phyloP scores from a whole-genome alignment of 441 rosid species.

The Omphalea diandra region DNA sequence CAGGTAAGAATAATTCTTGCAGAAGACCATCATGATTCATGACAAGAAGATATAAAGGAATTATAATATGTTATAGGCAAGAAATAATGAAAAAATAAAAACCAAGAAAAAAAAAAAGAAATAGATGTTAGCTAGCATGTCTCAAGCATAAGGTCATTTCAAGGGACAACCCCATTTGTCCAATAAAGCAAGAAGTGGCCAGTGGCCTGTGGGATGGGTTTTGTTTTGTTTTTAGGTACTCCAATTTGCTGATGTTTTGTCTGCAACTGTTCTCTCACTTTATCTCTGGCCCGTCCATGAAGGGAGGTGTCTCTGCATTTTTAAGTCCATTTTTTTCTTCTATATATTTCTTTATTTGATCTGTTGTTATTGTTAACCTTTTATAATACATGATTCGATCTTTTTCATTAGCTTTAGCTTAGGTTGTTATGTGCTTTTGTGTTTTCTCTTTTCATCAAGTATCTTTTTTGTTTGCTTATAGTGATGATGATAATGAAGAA shows the following conservation, averaged over 20 bases:
- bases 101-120: neutral
- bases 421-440: neutral
- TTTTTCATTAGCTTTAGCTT: neutral
- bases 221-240: conserved; percentile 2
- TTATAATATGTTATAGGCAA: conserved; percentile 10
- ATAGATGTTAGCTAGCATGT: conserved; percentile 23
- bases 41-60: conserved; percentile 19
- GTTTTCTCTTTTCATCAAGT: neutral
- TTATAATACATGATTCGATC: neutral
- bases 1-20: conserved; percentile 25
- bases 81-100: neutral
- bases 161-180: conserved; percentile 47
- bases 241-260: conserved; percentile 20
- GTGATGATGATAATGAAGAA: neutral
- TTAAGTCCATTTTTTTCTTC: neutral
- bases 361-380: neutral
- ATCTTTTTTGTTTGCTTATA: no score
- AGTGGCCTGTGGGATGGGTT: conserved; percentile 20
- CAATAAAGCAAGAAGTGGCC: conserved; percentile 26
- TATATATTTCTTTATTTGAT: neutral
- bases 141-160: conserved; percentile 39
- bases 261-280: no score
- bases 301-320: conserved; percentile 24
- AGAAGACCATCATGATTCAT: conserved; percentile 17
- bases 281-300: conserved; percentile 29